Percentiles rank a stretch among this genome's conserved stretches.
Conservation (phyloP, 140 eudicot genomes). For the Bidens hawaiensis region DNA sequence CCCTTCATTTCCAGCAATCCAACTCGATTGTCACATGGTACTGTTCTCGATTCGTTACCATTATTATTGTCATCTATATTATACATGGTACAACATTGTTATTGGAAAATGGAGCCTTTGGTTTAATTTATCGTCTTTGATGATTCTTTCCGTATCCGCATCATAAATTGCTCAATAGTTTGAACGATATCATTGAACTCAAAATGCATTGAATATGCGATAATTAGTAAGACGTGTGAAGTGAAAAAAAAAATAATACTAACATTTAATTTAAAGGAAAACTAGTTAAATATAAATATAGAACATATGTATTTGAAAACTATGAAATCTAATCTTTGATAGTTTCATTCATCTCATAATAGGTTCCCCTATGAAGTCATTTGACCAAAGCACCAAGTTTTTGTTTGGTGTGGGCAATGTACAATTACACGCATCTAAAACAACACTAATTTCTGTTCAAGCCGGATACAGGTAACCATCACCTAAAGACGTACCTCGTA, state of each 20-base stretch:
- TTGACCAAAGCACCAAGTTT: slow-evolving; percentile 42
- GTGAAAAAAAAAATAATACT: no score
- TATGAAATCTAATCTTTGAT: no score
- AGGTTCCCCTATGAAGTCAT: slow-evolving; percentile 42
- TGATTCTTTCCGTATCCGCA: background rate
- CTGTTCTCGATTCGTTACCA: no score
- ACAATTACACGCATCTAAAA: slow-evolving; percentile 25
- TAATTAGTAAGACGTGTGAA: background rate
- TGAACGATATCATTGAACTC: background rate
- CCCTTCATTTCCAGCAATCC: slow-evolving; percentile 3
- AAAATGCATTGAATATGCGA: background rate
- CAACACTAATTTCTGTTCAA: slow-evolving; percentile 46
- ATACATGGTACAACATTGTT: background rate
- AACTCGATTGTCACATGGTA: slow-evolving; percentile 21
- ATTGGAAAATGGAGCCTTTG: no score
- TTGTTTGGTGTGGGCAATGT: slow-evolving; percentile 28
- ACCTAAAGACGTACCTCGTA: background rate
- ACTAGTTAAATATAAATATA: background rate
- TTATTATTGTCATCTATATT: background rate
- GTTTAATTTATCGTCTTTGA: no score
- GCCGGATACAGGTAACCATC: slow-evolving; percentile 56
- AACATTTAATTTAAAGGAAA: background rate
- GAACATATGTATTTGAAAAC: no score
- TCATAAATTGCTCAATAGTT: background rate
- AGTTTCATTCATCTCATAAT: no score